Base-by-base conservation (phyloP, 139 green algal species). In the Chlorella sp. region DNA sequence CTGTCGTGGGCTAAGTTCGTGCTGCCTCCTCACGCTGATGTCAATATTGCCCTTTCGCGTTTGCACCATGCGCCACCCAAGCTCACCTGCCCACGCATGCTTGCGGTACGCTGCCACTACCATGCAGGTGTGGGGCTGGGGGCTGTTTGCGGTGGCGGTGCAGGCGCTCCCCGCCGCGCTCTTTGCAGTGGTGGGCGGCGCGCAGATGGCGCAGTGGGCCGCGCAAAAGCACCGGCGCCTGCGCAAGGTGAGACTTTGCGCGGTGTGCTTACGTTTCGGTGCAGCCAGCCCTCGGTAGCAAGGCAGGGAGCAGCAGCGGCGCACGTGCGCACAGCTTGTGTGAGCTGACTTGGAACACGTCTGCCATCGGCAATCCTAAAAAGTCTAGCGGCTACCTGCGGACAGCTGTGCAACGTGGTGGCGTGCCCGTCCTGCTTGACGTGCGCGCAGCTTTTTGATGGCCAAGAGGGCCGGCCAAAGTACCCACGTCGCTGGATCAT, bases 401-500 rank as follows among this genome's bases (percentile, higher is more conserved):
- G n/a, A n/a, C n/a, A n/a, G n/a, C n/a, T n/a, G n/a, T n/a, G n/a
- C n/a, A n/a, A n/a, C n/a, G n/a, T n/a, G n/a, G n/a, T n/a, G n/a
- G n/a, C n/a, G n/a, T 27, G 22, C 22, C 4, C 31, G 36, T 35
- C 6, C 14, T 35, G 10, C 24, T 36, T 20, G 35, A 6, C 29
- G 31, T 36, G 5, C 20, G 31, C 31, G 71, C 85, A 96, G 88
- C 88, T 84, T 0, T 98, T 98, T 83, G 90, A 98, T 66, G 94
- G 94, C 36, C 92, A 92, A 73, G 91, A 98, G 1, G 94, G 94
- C 3, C 82, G 85, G 0, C 67, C 75, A 0, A 95, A 93, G 87
- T 99, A 98, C 82, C 94, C 93, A 0, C 80, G 82, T 30, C 83
- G 94, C 17, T 99, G 88, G 86, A 83, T 97, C 50, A 94, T 99